These are phyloP conservation scores for Penicillium sp. DNA, from an alignment of 2,329 filamentous ascomycete genomes.

Conservation along the genomic window DNA sequence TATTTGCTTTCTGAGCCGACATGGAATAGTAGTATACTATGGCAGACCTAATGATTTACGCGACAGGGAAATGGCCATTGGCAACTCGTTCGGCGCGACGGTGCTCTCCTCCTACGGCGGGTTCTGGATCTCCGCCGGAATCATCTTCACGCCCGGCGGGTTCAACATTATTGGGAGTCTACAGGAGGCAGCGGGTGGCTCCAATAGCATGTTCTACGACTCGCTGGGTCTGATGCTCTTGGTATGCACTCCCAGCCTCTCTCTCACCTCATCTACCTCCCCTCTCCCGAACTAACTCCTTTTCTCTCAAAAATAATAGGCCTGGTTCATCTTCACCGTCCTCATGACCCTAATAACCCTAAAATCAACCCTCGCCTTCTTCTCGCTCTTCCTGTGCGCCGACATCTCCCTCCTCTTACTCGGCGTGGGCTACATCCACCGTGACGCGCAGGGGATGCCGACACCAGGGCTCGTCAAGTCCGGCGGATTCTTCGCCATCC, in stretches of 20 bases:
- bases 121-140: conserved; percentile 77
- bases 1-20: not conserved
- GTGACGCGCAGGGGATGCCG: conserved; percentile 46
- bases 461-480: conserved; percentile 62
- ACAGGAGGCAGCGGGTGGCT: conserved; percentile 35
- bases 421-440: conserved; percentile 63
- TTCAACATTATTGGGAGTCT: conserved; percentile 63
- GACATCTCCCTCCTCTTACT: conserved; percentile 75
- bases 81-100: conserved; percentile 80
- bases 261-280: not conserved
- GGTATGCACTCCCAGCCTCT: conserved; percentile 36
- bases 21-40: no score
- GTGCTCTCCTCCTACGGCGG: conserved; percentile 77
- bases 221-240: conserved; percentile 73
- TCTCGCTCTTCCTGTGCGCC: conserved; percentile 73
- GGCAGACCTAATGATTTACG: no score
- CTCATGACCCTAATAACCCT: conserved; percentile 73
- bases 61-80: conserved; percentile 74
- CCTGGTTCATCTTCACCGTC: conserved; percentile 83
- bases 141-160: conserved; percentile 67
- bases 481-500: conserved; percentile 74
- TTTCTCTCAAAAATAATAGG: conserved; percentile 34
- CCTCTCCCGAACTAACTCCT: not conserved
- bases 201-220: conserved; percentile 54
- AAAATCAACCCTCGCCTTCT: conserved; percentile 76